Evolutionary conservation across 495 filamentous ascomycete species (phyloP), one percentile per base, ranked within the genome.

Genomic region (Penicillium riverlandense): DNA sequence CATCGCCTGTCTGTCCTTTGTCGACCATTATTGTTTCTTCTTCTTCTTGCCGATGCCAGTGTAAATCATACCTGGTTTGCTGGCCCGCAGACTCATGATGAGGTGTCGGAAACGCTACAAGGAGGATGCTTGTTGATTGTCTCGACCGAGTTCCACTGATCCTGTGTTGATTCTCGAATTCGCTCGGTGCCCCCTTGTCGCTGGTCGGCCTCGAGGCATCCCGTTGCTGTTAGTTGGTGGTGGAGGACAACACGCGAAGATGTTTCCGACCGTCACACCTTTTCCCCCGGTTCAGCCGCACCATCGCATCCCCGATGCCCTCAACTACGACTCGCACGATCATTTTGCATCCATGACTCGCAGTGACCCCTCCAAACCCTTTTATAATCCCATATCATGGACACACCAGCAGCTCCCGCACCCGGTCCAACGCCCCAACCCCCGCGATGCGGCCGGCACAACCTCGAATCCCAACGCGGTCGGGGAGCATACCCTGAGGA

Each of bases 401-500:
- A 57, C 65, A 22, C 66, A 62, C 40, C 34, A 66, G 9, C 67
- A 67, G 47, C 62, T 69, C n/a, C 66, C 68, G 5, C 69, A 73
- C 37, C 69, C 69, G 8, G 50, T 73, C 10, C 67, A 73, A 46
- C 67, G 67, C 16, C 50, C 63, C 40, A 56, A 65, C 31, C 9
- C 46, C 32, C 61, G 49, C 42, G 61, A 66, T 47, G 43, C 46
- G 27, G 44, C 54, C 1, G 50, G 50, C 6, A 50, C 57, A 7
- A 49, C 41, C 39, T 52, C 59, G 11, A 54, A 43, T 11, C 15
- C 51, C 8, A 65, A 61, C 31, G 53, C 52, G 29, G 34, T 58
- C 10, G 63, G 57, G 6, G 90, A 96, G 64, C 82, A 97, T 64
- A 84, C 88, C 42, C 72, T 98, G 34, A 77, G 92, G 48, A 80